Percentiles rank a stretch among this genome's conserved stretches.
Conservation (phyloP, 805 yeast genomes). For the Ogataea philodendri region DNA sequence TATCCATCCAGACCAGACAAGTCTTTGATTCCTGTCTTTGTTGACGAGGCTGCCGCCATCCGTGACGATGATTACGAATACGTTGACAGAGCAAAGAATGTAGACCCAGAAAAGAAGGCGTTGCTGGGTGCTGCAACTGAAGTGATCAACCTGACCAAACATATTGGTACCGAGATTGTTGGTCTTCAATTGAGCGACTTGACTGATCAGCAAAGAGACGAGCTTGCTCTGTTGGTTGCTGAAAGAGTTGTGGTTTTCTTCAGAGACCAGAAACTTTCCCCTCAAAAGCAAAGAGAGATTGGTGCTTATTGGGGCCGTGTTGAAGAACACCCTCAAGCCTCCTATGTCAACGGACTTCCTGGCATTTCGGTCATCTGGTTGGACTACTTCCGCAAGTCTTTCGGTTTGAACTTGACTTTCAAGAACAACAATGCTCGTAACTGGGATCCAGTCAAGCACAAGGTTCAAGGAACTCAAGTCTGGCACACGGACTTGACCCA, state of each 20-base stretch:
- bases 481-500: slow-evolving; percentile 59
- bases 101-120: too few species aligned
- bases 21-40: slow-evolving; percentile 35
- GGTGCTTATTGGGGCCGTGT: slow-evolving; percentile 46
- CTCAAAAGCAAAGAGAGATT: slow-evolving; percentile 42
- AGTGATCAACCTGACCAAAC: slow-evolving; percentile 42
- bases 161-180: slow-evolving; percentile 50
- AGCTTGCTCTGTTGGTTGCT: slow-evolving; percentile 45
- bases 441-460: slow-evolving; percentile 15
- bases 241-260: slow-evolving; percentile 52
- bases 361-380: slow-evolving; percentile 44
- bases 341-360: slow-evolving; percentile 34
- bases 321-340: slow-evolving; percentile 38
- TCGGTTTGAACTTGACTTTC: slow-evolving; percentile 20
- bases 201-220: slow-evolving; percentile 43
- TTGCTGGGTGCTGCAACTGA: slow-evolving; percentile 40
- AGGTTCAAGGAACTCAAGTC: slow-evolving; percentile 23
- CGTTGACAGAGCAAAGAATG: slow-evolving; percentile 35
- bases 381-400: slow-evolving; percentile 33
- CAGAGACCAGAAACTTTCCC: slow-evolving; percentile 44
- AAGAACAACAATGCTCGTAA: slow-evolving; percentile 23
- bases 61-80: slow-evolving; percentile 37
- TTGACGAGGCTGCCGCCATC: slow-evolving; percentile 40
- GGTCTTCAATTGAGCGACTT: slow-evolving; percentile 45
- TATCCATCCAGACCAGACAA: slow-evolving; percentile 41